Base-by-base conservation (phyloP, 306 rosid species). In the Heteromeles arbutifolia region DNA sequence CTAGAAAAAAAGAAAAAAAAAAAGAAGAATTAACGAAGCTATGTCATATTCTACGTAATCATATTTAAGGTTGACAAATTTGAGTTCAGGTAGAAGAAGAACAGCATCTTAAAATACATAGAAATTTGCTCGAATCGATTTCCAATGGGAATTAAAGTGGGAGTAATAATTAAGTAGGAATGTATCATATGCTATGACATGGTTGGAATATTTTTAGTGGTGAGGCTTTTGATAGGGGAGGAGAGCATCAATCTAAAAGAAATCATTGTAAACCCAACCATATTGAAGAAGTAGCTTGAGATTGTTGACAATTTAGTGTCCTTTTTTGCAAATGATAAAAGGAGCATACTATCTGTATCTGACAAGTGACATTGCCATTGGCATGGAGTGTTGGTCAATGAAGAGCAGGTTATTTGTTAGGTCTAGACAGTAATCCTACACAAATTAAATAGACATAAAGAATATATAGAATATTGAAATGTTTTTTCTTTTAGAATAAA, bases 261-360 rank as follows among this genome's bases (percentile, higher is more conserved):
- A 58, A 61, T 24, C 25, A 77, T 57, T 41, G 21, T 59, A 44
- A 45, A 45, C 5, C 28, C 75, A 37, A 7, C 34, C 19, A 24
- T 24, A 43, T 26, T 62, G 77, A 61, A 73, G 26, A 25, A 26
- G 41, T 25, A 2, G 68, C 79, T 77, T 77, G 81, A 77, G 50
- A 21, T 71, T 81, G 81, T 82, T 72, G 78, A 77, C 85, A 77
- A 24, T 69, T 67, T 24, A 37, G 81, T 57, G 78, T 81, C 70
- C 74, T 31, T 21, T 29, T 58, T 22, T 45, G 68, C 21, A 62
- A 74, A 43, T 74, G 59, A 32, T 44, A 62, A 74, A 74, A 62
- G 77, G 61, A 44, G 77, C 1, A 62, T 11, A 6, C 48, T 18
- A 62, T 74, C 45, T 44, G 77, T 74, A 62, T 56, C 24, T 28